A percentile compares a stretch with the other conserved stretches of the same genome.
Conservation (phyloP, 1,139 yeast species). For the Debaryomyces sp. region DNA sequence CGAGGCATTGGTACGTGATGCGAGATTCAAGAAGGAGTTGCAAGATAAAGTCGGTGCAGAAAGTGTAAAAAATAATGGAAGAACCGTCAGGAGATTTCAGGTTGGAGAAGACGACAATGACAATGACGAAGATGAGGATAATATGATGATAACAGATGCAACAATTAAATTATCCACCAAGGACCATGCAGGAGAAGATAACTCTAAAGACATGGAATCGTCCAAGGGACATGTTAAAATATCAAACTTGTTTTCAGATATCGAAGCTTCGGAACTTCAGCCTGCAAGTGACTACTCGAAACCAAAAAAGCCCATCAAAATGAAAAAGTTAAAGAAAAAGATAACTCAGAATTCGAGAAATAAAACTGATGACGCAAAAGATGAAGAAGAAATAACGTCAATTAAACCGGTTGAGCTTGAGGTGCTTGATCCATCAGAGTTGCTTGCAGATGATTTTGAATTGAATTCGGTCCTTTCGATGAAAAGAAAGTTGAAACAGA, state of each 20-base stretch:
- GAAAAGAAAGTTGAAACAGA: constrained; percentile 44
- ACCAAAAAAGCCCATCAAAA: constrained; percentile 41
- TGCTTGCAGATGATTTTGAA: constrained; percentile 48
- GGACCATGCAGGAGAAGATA: constrained; percentile 2
- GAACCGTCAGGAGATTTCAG: constrained; percentile 18
- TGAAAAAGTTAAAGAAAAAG: constrained; percentile 48
- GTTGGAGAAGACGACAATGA: constrained; percentile 20
- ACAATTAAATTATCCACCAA: constrained; percentile 11
- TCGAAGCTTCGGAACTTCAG: constrained; percentile 21
- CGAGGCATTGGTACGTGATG: constrained; percentile 35
- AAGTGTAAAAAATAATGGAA: constrained; percentile 27
- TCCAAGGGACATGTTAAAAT: constrained; percentile 2
- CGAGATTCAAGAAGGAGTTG: constrained; percentile 27
- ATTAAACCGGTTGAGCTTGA: constrained; percentile 36
- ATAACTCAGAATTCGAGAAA: constrained; percentile 16
- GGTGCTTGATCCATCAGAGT: constrained; percentile 24
- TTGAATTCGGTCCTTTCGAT: constrained; percentile 43
- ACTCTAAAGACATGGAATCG: constrained; percentile 9
- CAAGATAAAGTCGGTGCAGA: constrained; percentile 28
- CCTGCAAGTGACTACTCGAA: constrained; percentile 12
- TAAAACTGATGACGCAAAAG: constrained; percentile 12
- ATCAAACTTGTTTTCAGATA: constrained; percentile 29
- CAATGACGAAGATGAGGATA: constrained; percentile 16
- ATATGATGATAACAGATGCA: constrained; percentile 14
- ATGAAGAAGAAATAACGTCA: constrained; percentile 26